Conservation (phyloP, 2,329 filamentous ascomycete species). For the Fusarium keratoplasticum region DNA sequence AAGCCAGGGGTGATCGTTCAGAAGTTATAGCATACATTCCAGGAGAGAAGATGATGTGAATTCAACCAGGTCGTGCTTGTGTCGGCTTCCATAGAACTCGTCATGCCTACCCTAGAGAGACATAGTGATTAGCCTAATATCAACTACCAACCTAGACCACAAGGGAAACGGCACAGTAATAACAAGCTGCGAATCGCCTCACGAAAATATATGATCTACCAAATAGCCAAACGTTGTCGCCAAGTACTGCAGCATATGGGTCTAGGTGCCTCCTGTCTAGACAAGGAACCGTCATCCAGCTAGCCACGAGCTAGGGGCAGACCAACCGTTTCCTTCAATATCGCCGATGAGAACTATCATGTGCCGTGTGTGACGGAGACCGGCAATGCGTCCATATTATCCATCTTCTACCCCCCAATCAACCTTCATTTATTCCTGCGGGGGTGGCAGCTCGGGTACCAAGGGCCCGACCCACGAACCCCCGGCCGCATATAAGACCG, state of each 20-base stretch:
- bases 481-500: background rate
- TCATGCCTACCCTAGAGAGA: background rate
- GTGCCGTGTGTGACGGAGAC: background rate
- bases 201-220: background rate
- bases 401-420: slow-evolving; percentile 22
- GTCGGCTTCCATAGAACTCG: background rate
- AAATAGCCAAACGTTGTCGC: background rate
- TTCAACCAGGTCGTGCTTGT: background rate
- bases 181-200: background rate
- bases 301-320: background rate
- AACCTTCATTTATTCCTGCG: slow-evolving; percentile 14
- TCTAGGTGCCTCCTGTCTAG: background rate
- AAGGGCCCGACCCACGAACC: slow-evolving; percentile 7
- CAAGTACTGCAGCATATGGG: background rate
- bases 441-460: slow-evolving; percentile 17
- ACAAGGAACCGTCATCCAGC: background rate
- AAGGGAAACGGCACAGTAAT: background rate
- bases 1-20: background rate
- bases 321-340: background rate
- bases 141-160: background rate
- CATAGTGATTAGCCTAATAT: background rate
- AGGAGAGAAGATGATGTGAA: background rate
- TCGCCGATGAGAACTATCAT: background rate
- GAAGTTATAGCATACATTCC: too few species aligned
- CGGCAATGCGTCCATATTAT: background rate